These are phyloP conservation scores for Talaromyces sp. DNA, from an alignment of 2,329 filamentous ascomycete genomes.

Conservation along the genomic window DNA sequence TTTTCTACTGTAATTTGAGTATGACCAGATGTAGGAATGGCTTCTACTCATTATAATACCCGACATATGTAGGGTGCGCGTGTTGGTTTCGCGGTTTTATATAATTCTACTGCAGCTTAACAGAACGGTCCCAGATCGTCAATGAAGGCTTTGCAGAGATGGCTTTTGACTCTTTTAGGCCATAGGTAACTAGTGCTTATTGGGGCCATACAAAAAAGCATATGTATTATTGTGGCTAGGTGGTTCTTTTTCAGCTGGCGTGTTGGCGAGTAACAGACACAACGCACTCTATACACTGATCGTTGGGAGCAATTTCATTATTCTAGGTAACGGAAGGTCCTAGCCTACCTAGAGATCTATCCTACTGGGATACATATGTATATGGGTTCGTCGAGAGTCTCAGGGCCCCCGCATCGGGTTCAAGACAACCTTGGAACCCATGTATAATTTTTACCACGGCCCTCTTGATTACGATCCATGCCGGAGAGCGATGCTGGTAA, in stretches of 20 bases:
- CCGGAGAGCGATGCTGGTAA: too few species aligned
- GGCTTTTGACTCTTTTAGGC: background rate
- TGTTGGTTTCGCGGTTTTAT: background rate
- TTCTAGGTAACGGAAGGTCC: background rate
- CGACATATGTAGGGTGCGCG: background rate
- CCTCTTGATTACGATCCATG: too few species aligned
- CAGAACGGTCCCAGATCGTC: slow-evolving; percentile 2
- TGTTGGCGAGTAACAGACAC: background rate
- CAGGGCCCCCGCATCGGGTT: too few species aligned
- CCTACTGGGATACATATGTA: too few species aligned
- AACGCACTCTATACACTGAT: background rate
- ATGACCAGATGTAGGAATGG: background rate
- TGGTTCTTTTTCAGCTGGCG: background rate
- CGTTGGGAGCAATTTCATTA: background rate
- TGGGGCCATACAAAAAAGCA: background rate
- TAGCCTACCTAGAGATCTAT: too few species aligned
- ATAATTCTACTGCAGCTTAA: background rate
- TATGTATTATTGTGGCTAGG: too few species aligned
- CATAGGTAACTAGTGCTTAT: background rate
- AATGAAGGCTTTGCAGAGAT: background rate
- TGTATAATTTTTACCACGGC: too few species aligned
- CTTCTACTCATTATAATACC: background rate
- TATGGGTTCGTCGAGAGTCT: too few species aligned
- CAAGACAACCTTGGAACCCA: too few species aligned
- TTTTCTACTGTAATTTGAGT: slow-evolving; percentile 1